A percentile compares a stretch with the other conserved stretches of the same genome.
phyloP scores from a whole-genome alignment of 2,329 filamentous ascomycete species.

The Rhexocercosporidium sp. region DNA sequence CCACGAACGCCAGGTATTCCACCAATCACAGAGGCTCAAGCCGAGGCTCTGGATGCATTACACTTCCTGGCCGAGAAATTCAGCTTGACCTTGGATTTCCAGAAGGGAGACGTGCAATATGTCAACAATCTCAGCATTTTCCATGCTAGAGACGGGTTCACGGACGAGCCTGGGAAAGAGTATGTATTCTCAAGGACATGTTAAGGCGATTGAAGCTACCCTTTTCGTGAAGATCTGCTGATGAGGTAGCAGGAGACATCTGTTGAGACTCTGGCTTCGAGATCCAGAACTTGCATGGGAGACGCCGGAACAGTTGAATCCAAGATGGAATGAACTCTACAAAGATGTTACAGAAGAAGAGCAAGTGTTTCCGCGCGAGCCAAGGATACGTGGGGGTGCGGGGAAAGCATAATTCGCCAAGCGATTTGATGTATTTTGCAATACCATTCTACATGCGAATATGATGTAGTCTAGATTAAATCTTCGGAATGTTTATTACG shows the following conservation, averaged over 20 bases:
- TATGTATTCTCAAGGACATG: conserved; percentile 25
- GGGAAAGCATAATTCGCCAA: conserved; percentile 10
- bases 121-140: conserved; percentile 55
- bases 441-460: neutral
- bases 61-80: conserved; percentile 49
- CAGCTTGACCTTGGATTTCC: conserved; percentile 45
- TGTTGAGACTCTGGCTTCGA: conserved; percentile 52
- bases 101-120: conserved; percentile 50
- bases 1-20: conserved; percentile 60
- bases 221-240: neutral
- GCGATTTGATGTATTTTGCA: neutral
- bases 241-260: conserved; percentile 42
- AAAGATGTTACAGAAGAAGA: conserved; percentile 55
- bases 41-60: conserved; percentile 51
- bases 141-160: conserved; percentile 51
- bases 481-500: too few species aligned
- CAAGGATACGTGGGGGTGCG: conserved; percentile 45
- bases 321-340: conserved; percentile 58
- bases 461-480: too few species aligned
- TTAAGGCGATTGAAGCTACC: neutral
- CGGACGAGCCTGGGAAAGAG: conserved; percentile 43
- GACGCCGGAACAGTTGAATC: conserved; percentile 45
- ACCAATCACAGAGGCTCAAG: conserved; percentile 52
- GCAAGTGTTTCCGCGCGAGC: conserved; percentile 62
- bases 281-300: conserved; percentile 50